A percentile compares a stretch with the other conserved stretches of the same genome.
phyloP scores from a whole-genome alignment of 768 basidiomycete species.

The Lepiota brunneoincarnata region DNA sequence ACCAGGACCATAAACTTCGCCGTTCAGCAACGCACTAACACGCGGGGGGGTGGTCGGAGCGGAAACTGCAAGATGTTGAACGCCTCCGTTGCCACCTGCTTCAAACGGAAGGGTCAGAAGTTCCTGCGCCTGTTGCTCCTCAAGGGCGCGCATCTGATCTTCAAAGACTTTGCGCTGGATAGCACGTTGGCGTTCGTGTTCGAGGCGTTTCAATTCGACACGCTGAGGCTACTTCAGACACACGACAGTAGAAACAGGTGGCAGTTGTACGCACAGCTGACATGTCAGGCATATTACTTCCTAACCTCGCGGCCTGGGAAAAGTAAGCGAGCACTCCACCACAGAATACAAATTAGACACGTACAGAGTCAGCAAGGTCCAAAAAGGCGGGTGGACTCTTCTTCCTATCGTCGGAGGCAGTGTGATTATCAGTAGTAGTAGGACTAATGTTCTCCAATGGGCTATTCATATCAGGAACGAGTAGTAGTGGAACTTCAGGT shows the following conservation, averaged over 20 bases:
- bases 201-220: slow-evolving; percentile 85
- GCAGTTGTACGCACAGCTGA: slow-evolving; percentile 63
- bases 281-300: slow-evolving; percentile 84
- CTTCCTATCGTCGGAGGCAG: slow-evolving; percentile 68
- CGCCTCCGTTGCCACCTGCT: slow-evolving; percentile 42
- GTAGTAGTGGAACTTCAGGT: slow-evolving; percentile 44
- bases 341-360: slow-evolving; percentile 28
- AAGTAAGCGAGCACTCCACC: slow-evolving; percentile 18
- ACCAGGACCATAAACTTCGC: slow-evolving; percentile 45
- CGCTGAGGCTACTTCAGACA: slow-evolving; percentile 31
- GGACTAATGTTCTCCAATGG: slow-evolving; percentile 68
- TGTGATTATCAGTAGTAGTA: slow-evolving; percentile 72
- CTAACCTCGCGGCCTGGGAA: slow-evolving; percentile 73
- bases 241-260: slow-evolving; percentile 4
- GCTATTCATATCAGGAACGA: slow-evolving; percentile 59
- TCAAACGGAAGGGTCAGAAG: slow-evolving; percentile 75
- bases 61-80: slow-evolving; percentile 81
- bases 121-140: slow-evolving; percentile 88
- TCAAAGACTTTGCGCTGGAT: slow-evolving; percentile 91
- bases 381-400: slow-evolving; percentile 90
- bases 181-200: slow-evolving; percentile 88
- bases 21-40: slow-evolving; percentile 66
- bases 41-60: slow-evolving; percentile 88
- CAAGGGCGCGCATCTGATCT: slow-evolving; percentile 93
- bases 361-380: slow-evolving; percentile 89